Evolutionary conservation across 768 basidiomycete genomes (phyloP).

Genomic region (Hysterangium stoloniferum): DNA sequence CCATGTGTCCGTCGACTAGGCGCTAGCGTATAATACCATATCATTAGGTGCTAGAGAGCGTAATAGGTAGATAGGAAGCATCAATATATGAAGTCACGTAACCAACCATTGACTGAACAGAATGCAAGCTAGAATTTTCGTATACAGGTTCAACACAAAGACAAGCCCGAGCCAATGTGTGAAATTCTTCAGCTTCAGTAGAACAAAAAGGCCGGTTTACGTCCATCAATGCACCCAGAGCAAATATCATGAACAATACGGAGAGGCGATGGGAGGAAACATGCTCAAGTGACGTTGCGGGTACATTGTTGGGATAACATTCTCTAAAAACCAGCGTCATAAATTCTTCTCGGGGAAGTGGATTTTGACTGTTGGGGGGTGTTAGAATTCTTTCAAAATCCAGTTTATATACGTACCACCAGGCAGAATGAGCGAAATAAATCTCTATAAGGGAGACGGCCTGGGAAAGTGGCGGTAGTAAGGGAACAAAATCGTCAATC

Average conservation of each 20-base stretch:
- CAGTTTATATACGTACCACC: slow-evolving; percentile 33
- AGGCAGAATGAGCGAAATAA: slow-evolving; percentile 38
- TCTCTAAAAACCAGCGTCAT: slow-evolving; percentile 19
- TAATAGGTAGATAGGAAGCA: neutral
- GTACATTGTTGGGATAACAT: slow-evolving; percentile 5
- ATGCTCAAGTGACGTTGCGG: slow-evolving; percentile 5
- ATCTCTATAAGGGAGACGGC: slow-evolving; percentile 34
- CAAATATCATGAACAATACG: slow-evolving; percentile 56
- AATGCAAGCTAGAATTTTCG: slow-evolving; percentile 8
- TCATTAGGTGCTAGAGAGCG: slow-evolving; percentile 8
- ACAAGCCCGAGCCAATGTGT: slow-evolving; percentile 52
- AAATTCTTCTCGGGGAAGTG: slow-evolving; percentile 37
- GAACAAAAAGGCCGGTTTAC: slow-evolving; percentile 45
- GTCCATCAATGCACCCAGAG: slow-evolving; percentile 56
- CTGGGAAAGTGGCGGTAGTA: slow-evolving; percentile 32
- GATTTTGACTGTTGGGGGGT: slow-evolving; percentile 34
- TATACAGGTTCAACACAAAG: slow-evolving; percentile 11
- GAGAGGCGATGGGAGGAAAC: slow-evolving; percentile 43
- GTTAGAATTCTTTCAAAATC: neutral
- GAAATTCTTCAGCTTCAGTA: slow-evolving; percentile 62
- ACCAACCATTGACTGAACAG: slow-evolving; percentile 10
- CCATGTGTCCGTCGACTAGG: slow-evolving; percentile 7
- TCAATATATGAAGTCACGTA: neutral
- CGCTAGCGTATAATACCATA: slow-evolving; percentile 10
- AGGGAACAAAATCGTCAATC: slow-evolving; percentile 18